These are phyloP conservation scores for Penicillium mononematosum DNA, from an alignment of 495 filamentous ascomycete genomes.

Conservation along the genomic window DNA sequence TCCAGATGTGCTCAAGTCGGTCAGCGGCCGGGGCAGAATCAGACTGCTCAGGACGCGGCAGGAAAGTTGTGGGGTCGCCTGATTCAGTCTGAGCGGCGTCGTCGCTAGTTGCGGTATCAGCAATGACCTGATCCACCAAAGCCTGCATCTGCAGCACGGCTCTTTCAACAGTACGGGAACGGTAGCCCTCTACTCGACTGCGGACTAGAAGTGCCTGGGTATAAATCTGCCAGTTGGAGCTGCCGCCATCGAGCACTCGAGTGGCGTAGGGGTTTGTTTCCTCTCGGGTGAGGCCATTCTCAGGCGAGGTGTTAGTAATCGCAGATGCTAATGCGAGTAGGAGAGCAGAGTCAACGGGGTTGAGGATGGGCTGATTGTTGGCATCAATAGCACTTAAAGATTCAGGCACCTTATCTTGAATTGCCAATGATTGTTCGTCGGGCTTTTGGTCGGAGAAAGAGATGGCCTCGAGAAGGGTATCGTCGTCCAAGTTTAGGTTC, in stretches of 20 bases:
- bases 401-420: constrained; percentile 58
- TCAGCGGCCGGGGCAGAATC: constrained; percentile 77
- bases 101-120: constrained; percentile 64
- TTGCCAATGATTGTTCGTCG: constrained; percentile 43
- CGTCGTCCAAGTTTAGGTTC: constrained; percentile 78
- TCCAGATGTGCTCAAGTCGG: constrained; percentile 77
- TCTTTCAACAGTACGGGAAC: constrained; percentile 80
- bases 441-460: constrained; percentile 61
- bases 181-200: constrained; percentile 83
- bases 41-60: constrained; percentile 70
- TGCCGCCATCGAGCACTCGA: constrained; percentile 81
- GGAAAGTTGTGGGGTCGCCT: constrained; percentile 64
- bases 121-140: constrained; percentile 92
- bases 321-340: constrained; percentile 79
- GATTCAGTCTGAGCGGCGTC: constrained; percentile 30
- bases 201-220: constrained; percentile 87
- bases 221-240: constrained; percentile 97
- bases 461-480: constrained; percentile 87
- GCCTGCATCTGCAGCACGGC: constrained; percentile 93
- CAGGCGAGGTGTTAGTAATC: constrained; percentile 81
- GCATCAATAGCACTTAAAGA: constrained; percentile 64
- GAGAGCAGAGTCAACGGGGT: constrained; percentile 80
- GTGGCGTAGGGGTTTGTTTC: constrained; percentile 89
- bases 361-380: constrained; percentile 75
- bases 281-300: constrained; percentile 83